These are phyloP conservation scores for Macrophomina phaseolina DNA, from an alignment of 2,329 filamentous ascomycete genomes.

Conservation along the genomic window DNA sequence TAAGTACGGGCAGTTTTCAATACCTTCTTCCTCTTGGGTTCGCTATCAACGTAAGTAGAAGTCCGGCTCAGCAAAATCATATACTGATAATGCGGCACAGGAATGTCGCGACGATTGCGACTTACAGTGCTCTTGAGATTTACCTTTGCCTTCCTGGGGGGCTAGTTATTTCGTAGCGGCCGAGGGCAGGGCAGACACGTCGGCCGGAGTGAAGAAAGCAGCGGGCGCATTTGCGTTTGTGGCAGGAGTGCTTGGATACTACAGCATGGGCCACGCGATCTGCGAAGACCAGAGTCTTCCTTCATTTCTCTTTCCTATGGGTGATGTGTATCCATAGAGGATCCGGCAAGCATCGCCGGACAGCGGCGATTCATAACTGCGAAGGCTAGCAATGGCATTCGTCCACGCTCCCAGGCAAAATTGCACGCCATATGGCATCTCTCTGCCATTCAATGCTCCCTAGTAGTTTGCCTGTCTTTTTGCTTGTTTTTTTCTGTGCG, in stretches of 20 bases:
- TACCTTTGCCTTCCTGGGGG: conserved; percentile 51
- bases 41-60: conserved; percentile 41
- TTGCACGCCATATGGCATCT: too few species aligned
- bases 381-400: too few species aligned
- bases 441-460: too few species aligned
- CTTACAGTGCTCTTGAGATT: conserved; percentile 55
- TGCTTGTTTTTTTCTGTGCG: too few species aligned
- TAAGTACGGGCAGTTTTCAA: conserved; percentile 55
- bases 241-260: conserved; percentile 52
- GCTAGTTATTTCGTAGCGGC: conserved; percentile 54
- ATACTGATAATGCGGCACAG: neutral
- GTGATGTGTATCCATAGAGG: neutral
- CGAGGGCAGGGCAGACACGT: conserved; percentile 45
- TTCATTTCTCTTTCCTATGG: conserved; percentile 1
- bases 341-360: too few species aligned
- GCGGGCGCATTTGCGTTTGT: conserved; percentile 55
- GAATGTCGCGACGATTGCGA: conserved; percentile 55
- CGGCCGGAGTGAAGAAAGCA: conserved; percentile 49
- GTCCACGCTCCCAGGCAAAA: too few species aligned
- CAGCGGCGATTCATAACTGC: too few species aligned
- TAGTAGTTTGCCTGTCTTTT: too few species aligned
- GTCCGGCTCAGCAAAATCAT: too few species aligned
- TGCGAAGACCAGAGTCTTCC: neutral
- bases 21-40: conserved; percentile 55
- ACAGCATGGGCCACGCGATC: conserved; percentile 14